These are phyloP conservation scores for Inga oerstediana DNA, from an alignment of 306 rosid genomes.

Conservation along the genomic window DNA sequence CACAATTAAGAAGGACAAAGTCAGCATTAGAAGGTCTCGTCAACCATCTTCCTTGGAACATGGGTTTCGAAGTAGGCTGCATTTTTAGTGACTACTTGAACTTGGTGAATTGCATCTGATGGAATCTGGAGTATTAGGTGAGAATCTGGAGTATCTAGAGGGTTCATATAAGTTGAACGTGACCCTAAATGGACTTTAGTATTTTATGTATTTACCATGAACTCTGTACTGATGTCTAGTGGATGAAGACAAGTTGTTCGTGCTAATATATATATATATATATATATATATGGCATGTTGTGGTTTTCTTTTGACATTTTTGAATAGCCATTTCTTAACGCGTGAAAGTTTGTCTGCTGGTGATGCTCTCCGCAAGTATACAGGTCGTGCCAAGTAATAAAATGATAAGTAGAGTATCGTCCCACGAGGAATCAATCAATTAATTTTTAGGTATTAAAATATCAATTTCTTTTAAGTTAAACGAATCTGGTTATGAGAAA, in stretches of 20 bases:
- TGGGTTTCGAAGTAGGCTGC: conserved; percentile 10
- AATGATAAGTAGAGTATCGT: no score
- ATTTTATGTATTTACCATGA: neutral
- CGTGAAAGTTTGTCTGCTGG: neutral
- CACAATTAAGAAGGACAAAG: conserved; percentile 55
- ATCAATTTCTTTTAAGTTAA: no score
- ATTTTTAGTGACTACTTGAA: conserved; percentile 12
- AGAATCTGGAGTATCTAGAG: neutral
- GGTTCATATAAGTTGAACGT: neutral
- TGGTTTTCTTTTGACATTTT: neutral
- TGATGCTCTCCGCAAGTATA: no score
- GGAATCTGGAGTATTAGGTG: neutral
- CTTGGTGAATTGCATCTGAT: neutral
- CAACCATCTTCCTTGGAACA: conserved; percentile 11
- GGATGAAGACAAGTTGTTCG: neutral
- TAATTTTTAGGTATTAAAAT: no score
- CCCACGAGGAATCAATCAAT: no score
- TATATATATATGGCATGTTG: neutral
- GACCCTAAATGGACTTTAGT: neutral
- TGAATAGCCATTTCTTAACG: neutral
- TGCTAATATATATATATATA: neutral
- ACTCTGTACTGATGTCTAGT: neutral
- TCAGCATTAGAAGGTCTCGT: conserved; percentile 26
- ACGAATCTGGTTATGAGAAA: no score
- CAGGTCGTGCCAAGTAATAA: no score